Evolutionary conservation across 106 monocot species (phyloP).

Genomic region (Posidonia australis): DNA sequence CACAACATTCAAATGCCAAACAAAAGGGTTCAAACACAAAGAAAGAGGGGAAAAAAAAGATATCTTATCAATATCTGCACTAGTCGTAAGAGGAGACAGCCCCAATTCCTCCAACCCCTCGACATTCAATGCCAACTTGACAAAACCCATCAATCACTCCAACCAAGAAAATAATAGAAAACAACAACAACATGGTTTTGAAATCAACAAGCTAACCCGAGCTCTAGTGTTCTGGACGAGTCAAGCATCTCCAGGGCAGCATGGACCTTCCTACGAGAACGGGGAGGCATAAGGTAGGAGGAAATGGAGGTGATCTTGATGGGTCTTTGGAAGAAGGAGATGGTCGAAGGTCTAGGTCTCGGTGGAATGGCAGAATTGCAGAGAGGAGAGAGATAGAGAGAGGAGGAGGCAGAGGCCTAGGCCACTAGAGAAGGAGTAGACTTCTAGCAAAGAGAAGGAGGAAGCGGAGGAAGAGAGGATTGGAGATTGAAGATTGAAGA

Average conservation of each 20-base stretch:
- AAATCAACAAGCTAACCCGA: background rate
- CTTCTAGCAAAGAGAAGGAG: too few species aligned
- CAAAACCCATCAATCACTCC: background rate
- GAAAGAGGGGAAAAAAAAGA: too few species aligned
- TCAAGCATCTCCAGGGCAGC: background rate
- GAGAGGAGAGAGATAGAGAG: background rate
- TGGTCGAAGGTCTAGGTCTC: background rate
- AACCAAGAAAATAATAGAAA: background rate
- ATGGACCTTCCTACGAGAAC: background rate
- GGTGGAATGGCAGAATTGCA: background rate
- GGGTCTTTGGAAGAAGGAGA: background rate
- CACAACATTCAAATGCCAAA: too few species aligned
- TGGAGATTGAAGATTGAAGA: too few species aligned
- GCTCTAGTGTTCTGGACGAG: background rate
- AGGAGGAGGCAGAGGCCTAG: background rate
- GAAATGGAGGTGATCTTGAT: background rate
- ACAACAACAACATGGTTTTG: background rate
- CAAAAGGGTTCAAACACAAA: too few species aligned
- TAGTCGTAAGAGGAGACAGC: background rate
- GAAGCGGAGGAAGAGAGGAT: too few species aligned
- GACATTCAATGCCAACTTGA: background rate
- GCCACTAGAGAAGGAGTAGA: too few species aligned
- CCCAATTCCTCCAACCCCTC: slow-evolving; percentile 1
- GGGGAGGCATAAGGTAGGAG: background rate
- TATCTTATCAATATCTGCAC: background rate